Conservation (phyloP, 257 asterid species). For the Solanum corneliomulleri region DNA sequence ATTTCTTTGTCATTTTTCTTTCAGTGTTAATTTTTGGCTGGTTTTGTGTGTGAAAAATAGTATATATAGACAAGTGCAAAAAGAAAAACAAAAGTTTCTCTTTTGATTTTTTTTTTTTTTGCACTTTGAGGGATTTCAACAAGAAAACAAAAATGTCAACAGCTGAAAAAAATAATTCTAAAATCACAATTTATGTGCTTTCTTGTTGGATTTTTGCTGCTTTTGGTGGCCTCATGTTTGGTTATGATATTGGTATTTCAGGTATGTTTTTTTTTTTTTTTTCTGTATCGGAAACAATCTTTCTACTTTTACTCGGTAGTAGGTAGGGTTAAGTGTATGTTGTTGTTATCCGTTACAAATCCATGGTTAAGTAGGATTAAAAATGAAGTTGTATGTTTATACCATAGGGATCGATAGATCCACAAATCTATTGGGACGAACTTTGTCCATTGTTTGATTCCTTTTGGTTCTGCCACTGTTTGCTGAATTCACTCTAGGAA, state of each 20-base stretch:
- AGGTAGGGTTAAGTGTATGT: not conserved
- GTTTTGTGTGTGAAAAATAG: not conserved
- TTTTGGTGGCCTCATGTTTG: not conserved
- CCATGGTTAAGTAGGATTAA: not conserved
- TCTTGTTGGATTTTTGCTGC: not conserved
- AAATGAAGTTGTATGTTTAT: not conserved
- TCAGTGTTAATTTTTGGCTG: not conserved
- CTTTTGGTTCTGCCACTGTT: conserved; percentile 3
- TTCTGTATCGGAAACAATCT: not conserved
- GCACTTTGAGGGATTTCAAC: not conserved
- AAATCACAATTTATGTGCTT: not conserved
- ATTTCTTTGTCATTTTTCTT: not conserved
- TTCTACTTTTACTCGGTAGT: not conserved
- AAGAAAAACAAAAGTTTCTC: not conserved
- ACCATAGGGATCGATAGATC: not conserved
- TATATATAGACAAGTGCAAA: not conserved
- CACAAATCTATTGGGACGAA: not conserved
- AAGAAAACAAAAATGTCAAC: not conserved
- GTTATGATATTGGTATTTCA: not conserved
- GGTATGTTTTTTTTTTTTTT: not conserved
- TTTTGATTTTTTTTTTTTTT: not conserved
- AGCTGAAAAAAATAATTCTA: not conserved
- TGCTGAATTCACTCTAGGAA: not conserved
- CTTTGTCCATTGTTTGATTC: not conserved
- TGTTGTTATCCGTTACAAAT: not conserved